Base-by-base conservation (phyloP, 352 stramenopile genomes). In the Globisporangium apiculatum region DNA sequence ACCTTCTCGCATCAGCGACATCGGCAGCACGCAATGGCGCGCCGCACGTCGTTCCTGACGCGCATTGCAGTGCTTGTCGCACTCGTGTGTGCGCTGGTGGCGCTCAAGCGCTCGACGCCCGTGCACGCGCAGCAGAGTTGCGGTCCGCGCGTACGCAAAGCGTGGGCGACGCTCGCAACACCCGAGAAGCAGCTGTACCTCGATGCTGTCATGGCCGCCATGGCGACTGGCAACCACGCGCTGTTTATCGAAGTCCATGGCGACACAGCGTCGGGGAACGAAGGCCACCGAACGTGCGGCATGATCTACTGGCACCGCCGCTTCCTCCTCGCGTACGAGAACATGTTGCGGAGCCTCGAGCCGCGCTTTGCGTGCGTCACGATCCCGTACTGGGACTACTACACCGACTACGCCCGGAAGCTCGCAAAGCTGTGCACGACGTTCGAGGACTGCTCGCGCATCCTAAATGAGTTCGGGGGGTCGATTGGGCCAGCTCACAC, bases 301-400 rank as follows among this genome's bases (percentile, higher is more conserved):
- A 73, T 84, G 51, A 14, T 82, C 46, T 80, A 76, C 58, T 86
- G 75, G 75, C 66, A 83, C 48, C 71, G 73, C 10, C 71, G 68
- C 4, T 78, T 77, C 41, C 38, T 83, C 24, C 54, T 83, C 8
- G 75, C 64, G 2, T 83, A 79, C 54, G 75, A 85, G 55, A 75
- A 79, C 37, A 85, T 85, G 75, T 59, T 85, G 1, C 70, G 75
- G 18, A 75, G 68, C 42, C 67, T 83, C 8, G 66, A 49, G 4
- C 51, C 61, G 0, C 57, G 58, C 31, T 82, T 62, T 42, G 63
- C 64, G 12, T 80, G 67, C 53, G 35, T 85, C 31, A 79, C 73
- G 10, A 71, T 86, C 17, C 75, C 75, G 47, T 86, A 83, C 60
- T 86, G 74, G 73, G 75, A 86, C 61, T 79, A 69, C 55, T 79